These are phyloP conservation scores for Populus hybrid DNA, from an alignment of 441 rosid species.

Conservation along the genomic window DNA sequence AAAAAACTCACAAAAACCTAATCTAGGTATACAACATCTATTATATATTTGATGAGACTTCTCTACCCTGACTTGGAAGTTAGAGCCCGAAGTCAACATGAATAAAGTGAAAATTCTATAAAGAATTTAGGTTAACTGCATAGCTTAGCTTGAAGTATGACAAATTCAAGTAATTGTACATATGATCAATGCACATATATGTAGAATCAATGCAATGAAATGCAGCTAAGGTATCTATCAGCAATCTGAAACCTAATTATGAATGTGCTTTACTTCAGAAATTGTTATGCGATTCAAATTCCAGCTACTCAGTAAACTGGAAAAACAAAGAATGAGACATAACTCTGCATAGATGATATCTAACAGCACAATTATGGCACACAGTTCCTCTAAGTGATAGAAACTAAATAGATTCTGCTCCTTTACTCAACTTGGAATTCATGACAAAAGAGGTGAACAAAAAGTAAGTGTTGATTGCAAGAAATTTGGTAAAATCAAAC, in stretches of 20 bases:
- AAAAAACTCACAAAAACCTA: neutral
- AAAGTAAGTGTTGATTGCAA: neutral
- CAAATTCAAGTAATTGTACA: neutral
- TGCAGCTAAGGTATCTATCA: neutral
- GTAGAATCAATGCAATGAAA: neutral
- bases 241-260: neutral
- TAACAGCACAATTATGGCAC: neutral
- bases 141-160: neutral
- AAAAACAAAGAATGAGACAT: neutral
- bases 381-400: neutral
- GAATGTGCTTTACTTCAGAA: neutral
- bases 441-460: neutral
- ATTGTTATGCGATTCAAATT: neutral
- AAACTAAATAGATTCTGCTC: neutral
- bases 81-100: neutral
- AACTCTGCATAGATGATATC: neutral
- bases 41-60: neutral
- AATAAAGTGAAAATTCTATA: neutral
- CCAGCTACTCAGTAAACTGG: neutral
- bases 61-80: neutral
- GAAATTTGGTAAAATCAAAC: neutral
- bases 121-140: neutral
- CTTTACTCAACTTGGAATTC: neutral
- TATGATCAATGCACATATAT: neutral
- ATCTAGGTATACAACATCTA: neutral